Base-by-base conservation (phyloP, 371 early-diverging fungal genomes). In the Syncephalastrum sp. region DNA sequence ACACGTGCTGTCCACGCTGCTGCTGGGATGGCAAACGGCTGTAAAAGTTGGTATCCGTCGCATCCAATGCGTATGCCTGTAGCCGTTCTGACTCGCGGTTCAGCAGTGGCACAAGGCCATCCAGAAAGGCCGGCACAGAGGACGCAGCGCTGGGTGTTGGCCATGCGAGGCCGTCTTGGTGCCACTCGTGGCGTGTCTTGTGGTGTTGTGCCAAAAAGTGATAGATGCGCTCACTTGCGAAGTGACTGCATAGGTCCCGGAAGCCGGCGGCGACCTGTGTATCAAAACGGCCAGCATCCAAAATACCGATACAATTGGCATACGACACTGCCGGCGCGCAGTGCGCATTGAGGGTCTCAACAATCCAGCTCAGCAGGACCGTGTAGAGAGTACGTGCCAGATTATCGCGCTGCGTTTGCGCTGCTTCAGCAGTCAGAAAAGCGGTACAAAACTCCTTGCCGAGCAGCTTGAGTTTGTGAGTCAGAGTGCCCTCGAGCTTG, bases 201-300 rank as follows among this genome's bases (percentile, higher is more conserved):
- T 62, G 33, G 17, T 46, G n/a, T 15, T 38, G 23, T 2, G 62
- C 21, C 5, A 57, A 13, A 42, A 67, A 92, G 47, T 84, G 80
- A 43, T 82, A 84, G n/a, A 94, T 69, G n/a, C 88, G 78, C 69
- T 94, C 96, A 51, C 87, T 87, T 15, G 89, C 83, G 69, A 90
- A 96, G 70, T 96, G 95, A 60, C 84, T 77, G 42, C 92, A 82
- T 50, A 96, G 76, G 45, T 93, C 89, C 58, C 91, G 85, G 65
- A 93, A 86, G 1, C 78, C 82, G 13, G 54, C 44, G 50, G 56
- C 59, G 21, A 51, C 23, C 19, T 57, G 33, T 12, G 65, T 81
- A 52, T 50, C 83, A 79, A 67, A 87, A 86, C 94, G 92, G 27
- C 83, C 72, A 15, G 88, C 71, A 52, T 92, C 93, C 23, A 91